Evolutionary conservation across 768 basidiomycete genomes (phyloP).

Genomic region (Termitomyces titanicus): DNA sequence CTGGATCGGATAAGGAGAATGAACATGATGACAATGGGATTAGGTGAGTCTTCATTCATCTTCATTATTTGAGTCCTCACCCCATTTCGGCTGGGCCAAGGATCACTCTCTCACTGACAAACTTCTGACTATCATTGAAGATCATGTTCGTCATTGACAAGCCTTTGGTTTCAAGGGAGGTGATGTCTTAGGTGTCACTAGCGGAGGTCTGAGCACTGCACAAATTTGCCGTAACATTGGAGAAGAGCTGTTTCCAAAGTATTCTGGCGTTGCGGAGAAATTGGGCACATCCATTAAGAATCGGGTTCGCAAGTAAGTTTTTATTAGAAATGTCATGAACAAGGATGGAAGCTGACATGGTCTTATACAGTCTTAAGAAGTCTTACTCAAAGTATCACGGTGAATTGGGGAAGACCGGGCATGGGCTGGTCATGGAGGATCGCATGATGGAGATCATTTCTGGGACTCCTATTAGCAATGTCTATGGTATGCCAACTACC

Average conservation of each 20-base stretch:
- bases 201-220: not conserved
- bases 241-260: not conserved
- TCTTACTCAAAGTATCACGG: not conserved
- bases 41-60: not conserved
- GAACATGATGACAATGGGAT: not conserved
- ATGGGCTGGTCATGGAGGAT: too few relatives aligned
- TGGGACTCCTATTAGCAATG: not conserved
- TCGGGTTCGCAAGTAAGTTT: not conserved
- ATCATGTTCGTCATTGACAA: too few relatives aligned
- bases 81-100: not conserved
- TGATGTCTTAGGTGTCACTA: not conserved
- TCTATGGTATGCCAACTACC: not conserved
- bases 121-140: not conserved
- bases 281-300: slow-evolving; percentile 1
- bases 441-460: not conserved
- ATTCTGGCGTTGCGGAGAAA: not conserved
- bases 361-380: not conserved
- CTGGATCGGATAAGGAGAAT: not conserved
- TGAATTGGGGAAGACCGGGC: too few relatives aligned
- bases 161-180: not conserved
- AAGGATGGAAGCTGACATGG: not conserved
- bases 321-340: too few relatives aligned
- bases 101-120: not conserved
- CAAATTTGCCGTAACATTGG: slow-evolving; percentile 2
- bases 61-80: not conserved